phyloP scores from a whole-genome alignment of 2,329 filamentous ascomycete genomes.

The Neofusicoccum cordaticola region DNA sequence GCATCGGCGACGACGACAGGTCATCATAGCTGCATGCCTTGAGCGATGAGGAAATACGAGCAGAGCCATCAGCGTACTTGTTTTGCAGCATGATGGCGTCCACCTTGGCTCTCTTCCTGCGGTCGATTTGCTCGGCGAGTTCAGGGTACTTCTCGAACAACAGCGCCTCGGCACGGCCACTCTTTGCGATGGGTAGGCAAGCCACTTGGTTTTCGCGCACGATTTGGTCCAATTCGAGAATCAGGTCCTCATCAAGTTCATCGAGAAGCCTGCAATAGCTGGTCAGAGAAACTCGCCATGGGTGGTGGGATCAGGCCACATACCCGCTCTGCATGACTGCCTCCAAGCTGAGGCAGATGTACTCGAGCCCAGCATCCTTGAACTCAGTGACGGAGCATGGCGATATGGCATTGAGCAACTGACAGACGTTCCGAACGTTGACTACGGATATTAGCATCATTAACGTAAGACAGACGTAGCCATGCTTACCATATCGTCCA shows the following conservation, averaged over 20 bases:
- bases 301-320: conserved; percentile 18
- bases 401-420: conserved; percentile 80
- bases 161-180: conserved; percentile 65
- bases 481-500: conserved; percentile 65
- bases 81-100: conserved; percentile 72
- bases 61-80: conserved; percentile 64
- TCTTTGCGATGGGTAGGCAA: conserved; percentile 72
- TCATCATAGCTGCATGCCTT: conserved; percentile 67
- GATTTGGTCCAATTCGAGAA: conserved; percentile 74
- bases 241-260: conserved; percentile 78
- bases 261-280: conserved; percentile 61
- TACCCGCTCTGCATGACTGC: conserved; percentile 84
- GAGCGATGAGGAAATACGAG: conserved; percentile 58
- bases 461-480: conserved; percentile 24
- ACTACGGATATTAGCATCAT: conserved; percentile 45
- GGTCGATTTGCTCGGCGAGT: conserved; percentile 63
- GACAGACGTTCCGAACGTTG: conserved; percentile 81
- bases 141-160: conserved; percentile 65
- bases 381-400: conserved; percentile 81
- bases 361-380: conserved; percentile 84
- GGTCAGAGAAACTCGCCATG: conserved; percentile 17
- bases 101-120: conserved; percentile 66
- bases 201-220: conserved; percentile 81
- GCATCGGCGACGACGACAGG: conserved; percentile 22
- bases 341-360: conserved; percentile 88